Evolutionary conservation across 352 stramenopile species (phyloP).

Genomic region (Phytophthora pini): DNA sequence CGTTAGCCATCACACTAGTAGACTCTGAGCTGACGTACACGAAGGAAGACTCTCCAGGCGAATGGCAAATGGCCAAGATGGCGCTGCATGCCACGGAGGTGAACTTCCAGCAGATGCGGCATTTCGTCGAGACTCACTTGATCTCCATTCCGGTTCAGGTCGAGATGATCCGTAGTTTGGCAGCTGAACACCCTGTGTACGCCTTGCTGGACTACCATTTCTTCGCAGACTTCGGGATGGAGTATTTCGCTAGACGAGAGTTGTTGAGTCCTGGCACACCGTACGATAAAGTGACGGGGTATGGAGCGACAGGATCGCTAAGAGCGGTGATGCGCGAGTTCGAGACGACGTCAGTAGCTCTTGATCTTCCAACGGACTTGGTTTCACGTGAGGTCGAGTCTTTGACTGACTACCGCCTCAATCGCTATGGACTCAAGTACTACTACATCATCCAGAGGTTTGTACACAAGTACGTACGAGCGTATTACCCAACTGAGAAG

Average conservation of each 20-base stretch:
- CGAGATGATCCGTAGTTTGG: constrained; percentile 46
- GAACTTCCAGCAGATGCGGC: constrained; percentile 42
- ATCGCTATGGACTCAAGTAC: constrained; percentile 34
- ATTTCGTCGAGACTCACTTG: constrained; percentile 37
- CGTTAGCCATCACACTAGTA: constrained; percentile 40
- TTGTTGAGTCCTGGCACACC: constrained; percentile 35
- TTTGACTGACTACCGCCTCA: constrained; percentile 33
- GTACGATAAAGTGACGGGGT: constrained; percentile 45
- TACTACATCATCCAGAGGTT: constrained; percentile 46
- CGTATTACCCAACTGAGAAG: constrained; percentile 41
- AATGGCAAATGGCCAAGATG: constrained; percentile 54
- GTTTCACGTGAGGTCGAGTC: constrained; percentile 26
- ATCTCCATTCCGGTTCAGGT: constrained; percentile 47
- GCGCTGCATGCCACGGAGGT: constrained; percentile 42
- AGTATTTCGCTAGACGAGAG: constrained; percentile 35
- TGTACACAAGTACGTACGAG: constrained; percentile 40
- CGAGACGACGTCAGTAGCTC: constrained; percentile 24
- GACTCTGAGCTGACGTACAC: constrained; percentile 35
- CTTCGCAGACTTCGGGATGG: constrained; percentile 44
- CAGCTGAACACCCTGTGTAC: constrained; percentile 39
- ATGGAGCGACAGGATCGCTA: constrained; percentile 40
- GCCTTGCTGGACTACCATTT: constrained; percentile 52
- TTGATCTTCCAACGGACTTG: constrained; percentile 35
- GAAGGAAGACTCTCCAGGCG: constrained; percentile 25
- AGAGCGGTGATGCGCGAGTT: constrained; percentile 38